Evolutionary conservation across 2,329 filamentous ascomycete species (phyloP).

Genomic region (Penicillium sp.): DNA sequence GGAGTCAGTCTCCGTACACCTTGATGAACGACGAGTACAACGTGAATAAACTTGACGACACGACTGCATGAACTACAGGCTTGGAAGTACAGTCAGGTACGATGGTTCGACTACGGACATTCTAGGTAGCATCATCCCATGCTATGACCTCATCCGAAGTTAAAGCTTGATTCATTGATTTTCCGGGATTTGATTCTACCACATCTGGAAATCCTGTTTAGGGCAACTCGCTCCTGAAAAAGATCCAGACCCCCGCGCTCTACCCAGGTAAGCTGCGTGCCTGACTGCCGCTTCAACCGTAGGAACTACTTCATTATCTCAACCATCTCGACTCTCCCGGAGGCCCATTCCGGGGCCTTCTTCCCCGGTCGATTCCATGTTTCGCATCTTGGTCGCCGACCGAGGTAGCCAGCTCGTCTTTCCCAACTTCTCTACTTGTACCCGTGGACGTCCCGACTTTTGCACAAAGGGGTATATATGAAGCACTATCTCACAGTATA

Average conservation of each 20-base stretch:
- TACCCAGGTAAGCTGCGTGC: background rate
- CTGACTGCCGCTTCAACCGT: background rate
- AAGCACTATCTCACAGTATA: background rate
- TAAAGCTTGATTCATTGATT: background rate
- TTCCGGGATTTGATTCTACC: background rate
- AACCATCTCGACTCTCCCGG: background rate
- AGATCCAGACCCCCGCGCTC: background rate
- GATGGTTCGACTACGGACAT: background rate
- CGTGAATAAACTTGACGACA: background rate
- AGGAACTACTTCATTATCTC: background rate
- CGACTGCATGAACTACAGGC: background rate
- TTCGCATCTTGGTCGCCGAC: background rate
- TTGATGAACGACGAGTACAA: background rate
- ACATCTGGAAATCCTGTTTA: conserved; percentile 1
- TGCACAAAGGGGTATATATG: conserved; percentile 2
- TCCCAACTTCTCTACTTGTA: background rate
- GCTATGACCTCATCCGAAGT: conserved; percentile 1
- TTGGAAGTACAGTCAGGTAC: background rate
- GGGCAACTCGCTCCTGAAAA: background rate
- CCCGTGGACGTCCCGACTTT: background rate
- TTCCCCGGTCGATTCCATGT: background rate
- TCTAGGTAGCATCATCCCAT: background rate
- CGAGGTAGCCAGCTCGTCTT: background rate
- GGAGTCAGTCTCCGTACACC: background rate
- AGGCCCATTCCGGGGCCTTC: conserved; percentile 3